Conservation (phyloP, 2,329 filamentous ascomycete genomes). For the Aureobasidium subglaciale region DNA sequence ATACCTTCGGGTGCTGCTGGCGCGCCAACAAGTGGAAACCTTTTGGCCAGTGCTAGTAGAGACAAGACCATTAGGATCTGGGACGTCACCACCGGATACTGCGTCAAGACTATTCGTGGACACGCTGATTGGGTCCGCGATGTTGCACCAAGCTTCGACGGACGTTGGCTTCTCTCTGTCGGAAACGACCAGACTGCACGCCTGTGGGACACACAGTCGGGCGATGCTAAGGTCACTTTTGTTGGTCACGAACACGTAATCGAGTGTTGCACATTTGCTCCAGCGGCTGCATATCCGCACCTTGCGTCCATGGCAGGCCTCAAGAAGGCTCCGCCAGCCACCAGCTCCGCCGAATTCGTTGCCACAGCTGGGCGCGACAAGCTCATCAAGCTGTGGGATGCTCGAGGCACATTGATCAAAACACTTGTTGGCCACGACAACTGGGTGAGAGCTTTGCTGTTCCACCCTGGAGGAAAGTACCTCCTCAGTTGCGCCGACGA, state of each 20-base stretch:
- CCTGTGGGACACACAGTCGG: slow-evolving; percentile 73
- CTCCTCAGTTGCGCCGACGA: slow-evolving; percentile 81
- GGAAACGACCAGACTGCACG: slow-evolving; percentile 76
- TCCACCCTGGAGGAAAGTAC: slow-evolving; percentile 89
- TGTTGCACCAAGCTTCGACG: slow-evolving; percentile 74
- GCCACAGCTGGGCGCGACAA: slow-evolving; percentile 88
- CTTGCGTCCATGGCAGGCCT: slow-evolving; percentile 70
- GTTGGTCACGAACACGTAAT: slow-evolving; percentile 81
- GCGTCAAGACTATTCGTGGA: slow-evolving; percentile 79
- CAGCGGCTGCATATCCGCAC: slow-evolving; percentile 68
- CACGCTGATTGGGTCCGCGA: slow-evolving; percentile 90
- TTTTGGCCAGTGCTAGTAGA: slow-evolving; percentile 77
- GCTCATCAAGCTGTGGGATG: slow-evolving; percentile 83
- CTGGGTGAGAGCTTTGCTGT: slow-evolving; percentile 80
- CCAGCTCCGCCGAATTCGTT: slow-evolving; percentile 75
- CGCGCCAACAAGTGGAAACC: slow-evolving; percentile 70
- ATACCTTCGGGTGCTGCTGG: slow-evolving; percentile 76
- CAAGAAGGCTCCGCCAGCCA: slow-evolving; percentile 70
- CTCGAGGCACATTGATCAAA: slow-evolving; percentile 74
- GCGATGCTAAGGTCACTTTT: slow-evolving; percentile 71
- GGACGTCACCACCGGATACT: slow-evolving; percentile 90
- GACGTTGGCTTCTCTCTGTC: slow-evolving; percentile 72
- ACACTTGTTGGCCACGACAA: slow-evolving; percentile 86
- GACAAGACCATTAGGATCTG: slow-evolving; percentile 82
- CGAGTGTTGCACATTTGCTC: slow-evolving; percentile 82